A percentile compares a stretch with the other conserved stretches of the same genome.
Conservation (phyloP, 371 early-diverging fungal genomes). For the Apophysomyces trapeziformis region DNA sequence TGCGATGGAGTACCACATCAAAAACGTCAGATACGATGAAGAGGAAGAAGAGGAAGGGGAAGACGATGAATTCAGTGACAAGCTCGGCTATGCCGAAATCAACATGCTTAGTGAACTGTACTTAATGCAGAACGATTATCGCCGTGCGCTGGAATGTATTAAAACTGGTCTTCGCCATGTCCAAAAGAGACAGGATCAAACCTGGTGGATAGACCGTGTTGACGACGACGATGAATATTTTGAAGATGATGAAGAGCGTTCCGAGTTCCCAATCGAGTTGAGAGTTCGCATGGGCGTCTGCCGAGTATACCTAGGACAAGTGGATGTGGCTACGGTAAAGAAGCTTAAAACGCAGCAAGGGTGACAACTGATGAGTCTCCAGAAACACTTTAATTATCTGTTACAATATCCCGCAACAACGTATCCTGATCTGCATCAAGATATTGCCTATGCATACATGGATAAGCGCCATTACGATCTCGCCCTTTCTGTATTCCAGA, state of each 20-base stretch:
- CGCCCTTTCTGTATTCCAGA: slow-evolving; percentile 68
- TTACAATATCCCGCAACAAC: slow-evolving; percentile 52
- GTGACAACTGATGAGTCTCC: not conserved
- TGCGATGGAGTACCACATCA: slow-evolving; percentile 46
- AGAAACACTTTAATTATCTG: slow-evolving; percentile 75
- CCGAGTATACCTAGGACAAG: slow-evolving; percentile 73
- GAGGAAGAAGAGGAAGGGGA: slow-evolving; percentile 37
- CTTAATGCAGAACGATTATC: slow-evolving; percentile 76
- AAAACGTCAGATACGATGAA: slow-evolving; percentile 24
- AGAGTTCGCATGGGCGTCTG: slow-evolving; percentile 86
- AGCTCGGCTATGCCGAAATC: slow-evolving; percentile 77
- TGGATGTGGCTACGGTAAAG: slow-evolving; percentile 67
- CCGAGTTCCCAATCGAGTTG: slow-evolving; percentile 79
- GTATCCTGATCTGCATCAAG: slow-evolving; percentile 82
- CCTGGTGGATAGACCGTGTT: slow-evolving; percentile 54
- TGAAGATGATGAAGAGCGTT: slow-evolving; percentile 33
- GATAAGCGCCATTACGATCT: slow-evolving; percentile 67
- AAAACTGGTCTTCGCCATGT: slow-evolving; percentile 73
- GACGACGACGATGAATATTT: slow-evolving; percentile 66
- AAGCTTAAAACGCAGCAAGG: not conserved
- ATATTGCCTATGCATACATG: slow-evolving; percentile 83
- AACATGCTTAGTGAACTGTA: slow-evolving; percentile 88
- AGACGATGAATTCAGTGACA: slow-evolving; percentile 38
- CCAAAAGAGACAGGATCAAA: slow-evolving; percentile 69
- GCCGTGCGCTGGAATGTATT: slow-evolving; percentile 68